Conservation (phyloP, 495 filamentous ascomycete species). For the Annulohypoxylon stygium region DNA sequence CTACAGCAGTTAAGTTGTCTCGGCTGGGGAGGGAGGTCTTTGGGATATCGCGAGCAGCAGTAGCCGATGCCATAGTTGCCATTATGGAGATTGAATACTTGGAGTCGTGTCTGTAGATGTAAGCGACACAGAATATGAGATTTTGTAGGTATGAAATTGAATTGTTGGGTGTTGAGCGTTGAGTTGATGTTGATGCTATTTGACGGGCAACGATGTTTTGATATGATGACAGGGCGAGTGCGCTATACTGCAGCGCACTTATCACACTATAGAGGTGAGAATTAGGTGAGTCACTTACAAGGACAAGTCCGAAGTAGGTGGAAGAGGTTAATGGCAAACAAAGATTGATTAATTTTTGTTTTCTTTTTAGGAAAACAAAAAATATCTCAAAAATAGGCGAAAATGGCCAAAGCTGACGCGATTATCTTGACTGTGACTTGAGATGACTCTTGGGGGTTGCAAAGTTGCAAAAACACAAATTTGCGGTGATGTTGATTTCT, state of each 20-base stretch:
- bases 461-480: constrained; percentile 40
- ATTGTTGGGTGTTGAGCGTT: constrained; percentile 7
- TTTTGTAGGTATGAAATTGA: constrained; percentile 2
- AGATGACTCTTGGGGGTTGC: constrained; percentile 62
- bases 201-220: background rate
- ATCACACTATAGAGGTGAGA: constrained; percentile 24
- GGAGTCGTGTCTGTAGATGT: constrained; percentile 59
- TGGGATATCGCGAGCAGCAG: constrained; percentile 78
- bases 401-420: constrained; percentile 64
- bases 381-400: constrained; percentile 48
- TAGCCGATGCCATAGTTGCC: constrained; percentile 71
- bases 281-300: constrained; percentile 58
- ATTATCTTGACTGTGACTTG: constrained; percentile 67
- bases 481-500: constrained; percentile 57
- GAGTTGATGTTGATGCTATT: background rate
- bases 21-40: constrained; percentile 67
- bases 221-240: constrained; percentile 5
- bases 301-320: constrained; percentile 51
- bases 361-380: constrained; percentile 47
- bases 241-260: background rate
- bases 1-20: constrained; percentile 73
- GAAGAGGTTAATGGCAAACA: constrained; percentile 57
- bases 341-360: constrained; percentile 51
- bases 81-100: constrained; percentile 64
- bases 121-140: constrained; percentile 48